Percentiles rank a stretch among this genome's conserved stretches.
Conservation (phyloP, 805 yeast species). For the Babjeviella inositovora region DNA sequence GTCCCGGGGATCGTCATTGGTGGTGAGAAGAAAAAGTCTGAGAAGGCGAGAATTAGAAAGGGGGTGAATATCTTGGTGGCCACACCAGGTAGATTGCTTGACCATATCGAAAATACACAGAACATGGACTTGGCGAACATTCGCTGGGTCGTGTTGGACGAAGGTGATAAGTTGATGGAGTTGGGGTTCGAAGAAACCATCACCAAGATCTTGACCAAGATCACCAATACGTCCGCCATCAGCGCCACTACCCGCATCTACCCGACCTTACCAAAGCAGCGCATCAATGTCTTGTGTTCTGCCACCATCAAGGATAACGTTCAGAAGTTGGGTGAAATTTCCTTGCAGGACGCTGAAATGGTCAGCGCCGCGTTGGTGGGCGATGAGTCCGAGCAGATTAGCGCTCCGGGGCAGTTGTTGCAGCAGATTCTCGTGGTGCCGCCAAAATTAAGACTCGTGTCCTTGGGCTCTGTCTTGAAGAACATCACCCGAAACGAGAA, state of each 20-base stretch:
- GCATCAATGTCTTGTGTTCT: slow-evolving; percentile 78
- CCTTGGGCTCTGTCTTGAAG: slow-evolving; percentile 54
- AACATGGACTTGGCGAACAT: slow-evolving; percentile 58
- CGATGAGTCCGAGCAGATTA: slow-evolving; percentile 9
- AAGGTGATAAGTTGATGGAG: slow-evolving; percentile 93
- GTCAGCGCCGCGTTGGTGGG: slow-evolving; percentile 22
- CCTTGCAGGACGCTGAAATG: slow-evolving; percentile 61
- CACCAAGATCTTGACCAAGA: slow-evolving; percentile 48
- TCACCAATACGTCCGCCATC: slow-evolving; percentile 29
- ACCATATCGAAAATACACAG: slow-evolving; percentile 83
- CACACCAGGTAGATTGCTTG: slow-evolving; percentile 93
- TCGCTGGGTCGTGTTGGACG: slow-evolving; percentile 85
- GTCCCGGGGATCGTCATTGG: slow-evolving; percentile 97
- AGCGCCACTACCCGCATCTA: slow-evolving; percentile 14
- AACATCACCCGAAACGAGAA: slow-evolving; percentile 17
- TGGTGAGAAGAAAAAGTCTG: slow-evolving; percentile 95
- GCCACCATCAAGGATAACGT: slow-evolving; percentile 85
- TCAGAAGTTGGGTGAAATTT: slow-evolving; percentile 62
- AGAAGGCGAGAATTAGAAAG: slow-evolving; percentile 87
- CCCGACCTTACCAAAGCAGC: slow-evolving; percentile 46
- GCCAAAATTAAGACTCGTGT: slow-evolving; percentile 77
- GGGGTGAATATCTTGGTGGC: slow-evolving; percentile 95
- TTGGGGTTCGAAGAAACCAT: slow-evolving; percentile 93
- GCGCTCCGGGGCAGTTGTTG: slow-evolving; percentile 82
- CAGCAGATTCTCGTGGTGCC: slow-evolving; percentile 81